Evolutionary conservation across 1,284 basidiomycete species (phyloP).

Genomic region (Athelia psychrophila): DNA sequence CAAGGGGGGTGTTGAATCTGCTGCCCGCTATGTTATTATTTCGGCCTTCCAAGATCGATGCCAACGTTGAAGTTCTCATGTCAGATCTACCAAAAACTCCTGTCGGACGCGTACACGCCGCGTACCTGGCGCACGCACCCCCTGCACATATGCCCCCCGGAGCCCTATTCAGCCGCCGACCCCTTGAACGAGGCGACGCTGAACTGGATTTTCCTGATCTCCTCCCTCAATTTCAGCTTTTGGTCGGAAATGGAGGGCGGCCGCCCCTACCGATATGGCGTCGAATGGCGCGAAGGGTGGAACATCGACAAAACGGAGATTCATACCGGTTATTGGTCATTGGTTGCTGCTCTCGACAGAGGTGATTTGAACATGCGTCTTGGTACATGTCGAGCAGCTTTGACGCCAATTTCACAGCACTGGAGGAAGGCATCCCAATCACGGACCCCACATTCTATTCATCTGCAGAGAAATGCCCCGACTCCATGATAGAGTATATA

Average conservation of each 20-base stretch:
- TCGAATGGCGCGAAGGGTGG: constrained; percentile 76
- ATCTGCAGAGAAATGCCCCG: constrained; percentile 61
- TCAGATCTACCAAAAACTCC: constrained; percentile 60
- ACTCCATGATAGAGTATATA: constrained; percentile 59
- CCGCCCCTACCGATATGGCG: constrained; percentile 61
- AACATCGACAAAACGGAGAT: constrained; percentile 39
- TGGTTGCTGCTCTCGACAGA: constrained; percentile 74
- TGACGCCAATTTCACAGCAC: constrained; percentile 32
- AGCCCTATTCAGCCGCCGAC: constrained; percentile 51
- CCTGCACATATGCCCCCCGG: constrained; percentile 67
- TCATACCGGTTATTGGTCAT: constrained; percentile 80
- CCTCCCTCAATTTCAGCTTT: constrained; percentile 82
- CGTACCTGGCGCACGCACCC: constrained; percentile 77
- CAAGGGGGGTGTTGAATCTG: constrained; percentile 51
- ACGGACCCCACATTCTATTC: constrained; percentile 75
- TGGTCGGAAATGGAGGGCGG: constrained; percentile 70
- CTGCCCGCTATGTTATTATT: constrained; percentile 54
- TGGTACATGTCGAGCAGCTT: background rate
- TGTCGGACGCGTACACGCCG: constrained; percentile 64
- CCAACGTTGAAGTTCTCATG: background rate
- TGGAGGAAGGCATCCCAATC: constrained; percentile 67
- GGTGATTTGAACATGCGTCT: constrained; percentile 40
- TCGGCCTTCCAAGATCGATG: constrained; percentile 7
- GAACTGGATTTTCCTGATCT: constrained; percentile 84
- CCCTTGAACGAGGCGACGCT: constrained; percentile 55